Evolutionary conservation across 1,284 basidiomycete genomes (phyloP).

Genomic region (Erythrobasidium hasegawianum): DNA sequence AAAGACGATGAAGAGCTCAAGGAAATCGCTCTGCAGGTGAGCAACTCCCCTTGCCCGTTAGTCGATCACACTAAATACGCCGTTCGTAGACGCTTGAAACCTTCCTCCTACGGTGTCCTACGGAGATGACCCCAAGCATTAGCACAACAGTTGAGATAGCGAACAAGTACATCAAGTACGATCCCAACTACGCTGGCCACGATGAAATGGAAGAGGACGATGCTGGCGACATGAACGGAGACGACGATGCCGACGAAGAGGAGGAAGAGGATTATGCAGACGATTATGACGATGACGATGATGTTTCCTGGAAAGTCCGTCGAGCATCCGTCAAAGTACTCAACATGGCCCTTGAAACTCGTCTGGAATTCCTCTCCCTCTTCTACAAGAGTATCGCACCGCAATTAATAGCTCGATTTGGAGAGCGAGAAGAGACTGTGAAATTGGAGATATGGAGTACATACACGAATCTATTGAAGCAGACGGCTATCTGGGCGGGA

Average conservation of each 20-base stretch:
- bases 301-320: slow-evolving; percentile 97
- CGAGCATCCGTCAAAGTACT: slow-evolving; percentile 88
- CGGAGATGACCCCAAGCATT: slow-evolving; percentile 72
- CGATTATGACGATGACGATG: slow-evolving; percentile 89
- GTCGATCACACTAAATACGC: not conserved
- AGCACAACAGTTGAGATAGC: slow-evolving; percentile 65
- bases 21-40: slow-evolving; percentile 69
- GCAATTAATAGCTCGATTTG: slow-evolving; percentile 81
- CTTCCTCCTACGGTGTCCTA: slow-evolving; percentile 73
- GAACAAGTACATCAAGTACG: slow-evolving; percentile 78
- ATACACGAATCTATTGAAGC: slow-evolving; percentile 55
- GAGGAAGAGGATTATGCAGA: slow-evolving; percentile 47
- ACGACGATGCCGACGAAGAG: slow-evolving; percentile 72
- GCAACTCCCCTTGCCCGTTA: slow-evolving; percentile 6
- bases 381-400: slow-evolving; percentile 82
- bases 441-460: slow-evolving; percentile 89
- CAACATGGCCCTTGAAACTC: slow-evolving; percentile 75
- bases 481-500: slow-evolving; percentile 36
- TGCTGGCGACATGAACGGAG: slow-evolving; percentile 52
- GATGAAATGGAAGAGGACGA: slow-evolving; percentile 60
- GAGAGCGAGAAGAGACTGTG: slow-evolving; percentile 92
- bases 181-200: slow-evolving; percentile 84
- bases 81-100: slow-evolving; percentile 69
- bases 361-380: slow-evolving; percentile 73
- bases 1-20: slow-evolving; percentile 74